A percentile compares a stretch with the other conserved stretches of the same genome.
Evolutionary conservation across 805 yeast species (phyloP).

Genomic region (Lachancea waltii): DNA sequence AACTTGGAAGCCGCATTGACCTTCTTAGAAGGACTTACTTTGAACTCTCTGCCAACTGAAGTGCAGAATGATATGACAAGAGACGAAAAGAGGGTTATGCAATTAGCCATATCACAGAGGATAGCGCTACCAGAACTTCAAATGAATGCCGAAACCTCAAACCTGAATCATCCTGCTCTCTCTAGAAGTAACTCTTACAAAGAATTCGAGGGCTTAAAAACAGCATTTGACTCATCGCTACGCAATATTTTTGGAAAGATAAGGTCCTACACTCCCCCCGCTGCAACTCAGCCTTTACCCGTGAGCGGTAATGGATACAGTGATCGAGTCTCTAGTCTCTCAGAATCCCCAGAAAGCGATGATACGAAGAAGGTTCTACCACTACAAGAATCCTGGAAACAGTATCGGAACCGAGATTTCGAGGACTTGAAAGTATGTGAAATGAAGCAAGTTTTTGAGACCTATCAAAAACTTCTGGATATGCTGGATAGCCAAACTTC

Average conservation of each 20-base stretch:
- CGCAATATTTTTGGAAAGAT: slow-evolving; percentile 28
- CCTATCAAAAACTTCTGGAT: slow-evolving; percentile 19
- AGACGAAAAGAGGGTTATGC: slow-evolving; percentile 15
- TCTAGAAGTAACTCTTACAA: slow-evolving; percentile 24
- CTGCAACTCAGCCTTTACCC: slow-evolving; percentile 3
- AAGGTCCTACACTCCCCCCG: slow-evolving; percentile 29
- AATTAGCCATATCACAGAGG: slow-evolving; percentile 17
- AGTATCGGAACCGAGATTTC: slow-evolving; percentile 20
- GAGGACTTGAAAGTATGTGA: slow-evolving; percentile 29
- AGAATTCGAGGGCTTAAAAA: slow-evolving; percentile 25
- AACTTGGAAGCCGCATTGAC: slow-evolving; percentile 31
- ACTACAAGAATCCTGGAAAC: slow-evolving; percentile 19
- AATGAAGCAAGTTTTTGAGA: slow-evolving; percentile 26
- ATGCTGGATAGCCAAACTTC: slow-evolving; percentile 6
- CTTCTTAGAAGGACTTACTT: slow-evolving; percentile 29
- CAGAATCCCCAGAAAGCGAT: slow-evolving; percentile 2
- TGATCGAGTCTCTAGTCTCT: background rate
- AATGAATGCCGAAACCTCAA: background rate
- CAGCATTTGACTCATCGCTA: slow-evolving; percentile 28
- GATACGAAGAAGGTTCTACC: slow-evolving; percentile 3
- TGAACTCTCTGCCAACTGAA: slow-evolving; percentile 13
- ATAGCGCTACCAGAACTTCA: slow-evolving; percentile 17
- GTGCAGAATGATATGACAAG: slow-evolving; percentile 14
- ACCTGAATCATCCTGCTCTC: slow-evolving; percentile 13
- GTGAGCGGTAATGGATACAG: background rate